These are phyloP conservation scores for Sporopachydermia quercuum DNA, from an alignment of 805 yeast genomes.

Conservation along the genomic window DNA sequence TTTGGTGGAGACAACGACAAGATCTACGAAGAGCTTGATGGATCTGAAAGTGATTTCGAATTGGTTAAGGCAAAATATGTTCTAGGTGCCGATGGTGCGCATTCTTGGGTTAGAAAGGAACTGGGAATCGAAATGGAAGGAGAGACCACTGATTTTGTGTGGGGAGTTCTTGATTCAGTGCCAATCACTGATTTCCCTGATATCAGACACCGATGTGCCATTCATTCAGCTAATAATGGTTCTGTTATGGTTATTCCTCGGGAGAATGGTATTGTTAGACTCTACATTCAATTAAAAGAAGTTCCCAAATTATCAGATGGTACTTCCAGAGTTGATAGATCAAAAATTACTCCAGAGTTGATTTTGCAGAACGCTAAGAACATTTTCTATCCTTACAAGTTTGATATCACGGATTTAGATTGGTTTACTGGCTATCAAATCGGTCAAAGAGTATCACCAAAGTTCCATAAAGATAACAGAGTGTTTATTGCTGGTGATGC, in stretches of 20 bases:
- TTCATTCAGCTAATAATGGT: conserved; percentile 19
- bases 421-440: conserved; percentile 22
- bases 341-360: conserved; percentile 20
- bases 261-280: conserved; percentile 19
- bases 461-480: conserved; percentile 14
- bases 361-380: conserved; percentile 14
- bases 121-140: conserved; percentile 21
- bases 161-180: conserved; percentile 24
- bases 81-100: conserved; percentile 21
- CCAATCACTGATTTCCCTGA: conserved; percentile 23
- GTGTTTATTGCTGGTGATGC: conserved; percentile 22
- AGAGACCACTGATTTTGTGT: conserved; percentile 20
- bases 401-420: conserved; percentile 15
- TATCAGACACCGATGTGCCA: conserved; percentile 19
- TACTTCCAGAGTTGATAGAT: conserved; percentile 16
- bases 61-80: conserved; percentile 19
- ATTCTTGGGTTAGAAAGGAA: conserved; percentile 20
- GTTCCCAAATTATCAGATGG: conserved; percentile 9
- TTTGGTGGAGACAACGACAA: conserved; percentile 14
- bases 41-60: conserved; percentile 6
- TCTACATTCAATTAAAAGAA: conserved; percentile 19
- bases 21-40: conserved; percentile 5
- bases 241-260: conserved; percentile 22
- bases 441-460: conserved; percentile 20
- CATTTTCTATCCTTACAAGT: conserved; percentile 13